phyloP scores from a whole-genome alignment of 2,329 filamentous ascomycete species.

The Epichloe sibirici region DNA sequence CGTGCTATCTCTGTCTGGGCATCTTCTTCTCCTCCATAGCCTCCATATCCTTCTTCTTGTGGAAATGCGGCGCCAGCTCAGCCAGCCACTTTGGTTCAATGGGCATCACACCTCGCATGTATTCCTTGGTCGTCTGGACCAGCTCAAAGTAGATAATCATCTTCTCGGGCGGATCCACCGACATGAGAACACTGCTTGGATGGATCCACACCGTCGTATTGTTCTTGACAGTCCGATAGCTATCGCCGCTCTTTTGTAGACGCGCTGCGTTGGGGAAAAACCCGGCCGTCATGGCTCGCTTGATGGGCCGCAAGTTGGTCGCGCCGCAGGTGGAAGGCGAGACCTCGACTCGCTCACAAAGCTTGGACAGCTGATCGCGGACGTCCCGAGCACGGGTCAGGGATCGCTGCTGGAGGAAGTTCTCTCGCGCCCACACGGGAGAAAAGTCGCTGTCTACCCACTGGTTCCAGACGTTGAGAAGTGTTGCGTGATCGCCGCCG shows the following conservation, averaged over 20 bases:
- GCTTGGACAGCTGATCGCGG: constrained; percentile 78
- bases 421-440: constrained; percentile 78
- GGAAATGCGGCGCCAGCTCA: constrained; percentile 87
- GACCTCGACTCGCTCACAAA: constrained; percentile 90
- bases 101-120: constrained; percentile 79
- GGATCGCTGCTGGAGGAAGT: constrained; percentile 86
- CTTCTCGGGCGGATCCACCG: constrained; percentile 61
- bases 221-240: constrained; percentile 85
- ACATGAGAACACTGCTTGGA: constrained; percentile 70
- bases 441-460: constrained; percentile 90
- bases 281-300: constrained; percentile 77
- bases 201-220: constrained; percentile 85
- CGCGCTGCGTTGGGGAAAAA: constrained; percentile 92
- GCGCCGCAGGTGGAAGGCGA: constrained; percentile 55
- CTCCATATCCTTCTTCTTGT: constrained; percentile 85
- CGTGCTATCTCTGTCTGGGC: constrained; percentile 22
- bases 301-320: constrained; percentile 61
- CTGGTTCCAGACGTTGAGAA: constrained; percentile 90
- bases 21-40: constrained; percentile 62
- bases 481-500: constrained; percentile 77
- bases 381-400: constrained; percentile 83
- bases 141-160: constrained; percentile 83
- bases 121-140: constrained; percentile 78
- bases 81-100: constrained; percentile 74
- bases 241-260: constrained; percentile 71